Base-by-base conservation (phyloP, 2,329 filamentous ascomycete species). In the Fusarium sp. region DNA sequence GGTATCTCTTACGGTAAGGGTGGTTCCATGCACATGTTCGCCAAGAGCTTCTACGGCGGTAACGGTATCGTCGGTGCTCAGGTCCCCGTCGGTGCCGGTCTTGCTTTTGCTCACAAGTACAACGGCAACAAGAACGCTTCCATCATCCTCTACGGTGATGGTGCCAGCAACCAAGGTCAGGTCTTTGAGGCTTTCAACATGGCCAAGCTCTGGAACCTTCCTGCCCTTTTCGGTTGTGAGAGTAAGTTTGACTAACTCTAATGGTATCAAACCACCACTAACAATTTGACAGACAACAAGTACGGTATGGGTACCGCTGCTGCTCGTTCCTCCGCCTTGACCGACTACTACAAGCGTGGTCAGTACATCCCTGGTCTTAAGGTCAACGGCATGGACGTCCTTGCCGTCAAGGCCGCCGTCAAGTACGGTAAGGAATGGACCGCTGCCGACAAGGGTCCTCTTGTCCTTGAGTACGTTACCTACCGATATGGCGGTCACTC, bases 141-240 rank as follows among this genome's bases (percentile, higher is more conserved):
- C 68, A 87, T 99, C 74, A 89, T 95, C 71, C 88, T 99, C 62
- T 99, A 99, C 83, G 96, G 96, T 86, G 96, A 99, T 77, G 96
- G 96, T 87, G 96, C 96, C 72, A 93, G 91, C 87, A 99, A 99
- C 87, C 96, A 99, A 87, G 96, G 96, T 71, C 96, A 99, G 84
- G 96, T 99, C 75, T 99, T 99, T 77, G 96, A 99, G 87, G 94
- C 96, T 67, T 99, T 96, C 89, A 99, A 99, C 90, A 99, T 99
- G 96, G 96, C 96, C 69, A 98, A 98, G 89, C 90, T 99, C 73
- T 99, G 96, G 96, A 94, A 96, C 75, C 86, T 99, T 47, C 96
- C 96, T 56, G 89, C 94, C 74, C 91, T 99, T 73, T 99, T 99
- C 79, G 94, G 93, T 74, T 99, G 96, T 82, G 96, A 99, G 87